Percentiles rank a stretch among this genome's conserved stretches.
phyloP scores from a whole-genome alignment of 306 rosid genomes.

The Ziziphus jujuba region DNA sequence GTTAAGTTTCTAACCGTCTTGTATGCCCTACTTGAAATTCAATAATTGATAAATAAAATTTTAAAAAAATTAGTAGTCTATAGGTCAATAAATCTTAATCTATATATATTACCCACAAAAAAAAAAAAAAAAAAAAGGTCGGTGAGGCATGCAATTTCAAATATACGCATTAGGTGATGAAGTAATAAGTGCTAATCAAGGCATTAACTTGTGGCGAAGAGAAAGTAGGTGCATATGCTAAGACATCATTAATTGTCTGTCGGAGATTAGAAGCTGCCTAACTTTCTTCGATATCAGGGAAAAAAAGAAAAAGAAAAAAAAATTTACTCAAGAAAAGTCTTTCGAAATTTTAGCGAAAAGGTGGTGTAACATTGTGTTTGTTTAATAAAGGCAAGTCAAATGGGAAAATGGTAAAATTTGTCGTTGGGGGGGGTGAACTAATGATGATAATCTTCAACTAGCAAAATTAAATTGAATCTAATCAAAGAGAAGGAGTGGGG shows the following conservation, averaged over 20 bases:
- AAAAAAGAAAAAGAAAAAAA: too few relatives aligned
- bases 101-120: too few relatives aligned
- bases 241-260: conserved; percentile 41
- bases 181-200: conserved; percentile 27
- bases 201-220: conserved; percentile 30
- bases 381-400: conserved; percentile 10
- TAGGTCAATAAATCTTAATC: neutral
- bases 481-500: too few relatives aligned
- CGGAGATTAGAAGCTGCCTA: conserved; percentile 32
- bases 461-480: neutral
- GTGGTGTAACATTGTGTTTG: too few relatives aligned
- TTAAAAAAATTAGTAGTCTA: neutral
- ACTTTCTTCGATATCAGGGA: conserved; percentile 1
- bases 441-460: neutral
- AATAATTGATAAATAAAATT: conserved; percentile 7
- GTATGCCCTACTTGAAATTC: conserved; percentile 11
- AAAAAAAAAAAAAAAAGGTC: neutral
- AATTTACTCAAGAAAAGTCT: too few relatives aligned
- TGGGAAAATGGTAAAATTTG: conserved; percentile 32
- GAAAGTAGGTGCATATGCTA: conserved; percentile 39
- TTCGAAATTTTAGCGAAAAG: too few relatives aligned
- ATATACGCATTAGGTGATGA: conserved; percentile 16
- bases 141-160: conserved; percentile 5
- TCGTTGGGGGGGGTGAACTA: conserved; percentile 37
- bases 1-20: conserved; percentile 4